Evolutionary conservation across 225 moss, liverwort and hornwort species (phyloP), one percentile per base, ranked within the genome.

Genomic region (Pleurozium schreberi): DNA sequence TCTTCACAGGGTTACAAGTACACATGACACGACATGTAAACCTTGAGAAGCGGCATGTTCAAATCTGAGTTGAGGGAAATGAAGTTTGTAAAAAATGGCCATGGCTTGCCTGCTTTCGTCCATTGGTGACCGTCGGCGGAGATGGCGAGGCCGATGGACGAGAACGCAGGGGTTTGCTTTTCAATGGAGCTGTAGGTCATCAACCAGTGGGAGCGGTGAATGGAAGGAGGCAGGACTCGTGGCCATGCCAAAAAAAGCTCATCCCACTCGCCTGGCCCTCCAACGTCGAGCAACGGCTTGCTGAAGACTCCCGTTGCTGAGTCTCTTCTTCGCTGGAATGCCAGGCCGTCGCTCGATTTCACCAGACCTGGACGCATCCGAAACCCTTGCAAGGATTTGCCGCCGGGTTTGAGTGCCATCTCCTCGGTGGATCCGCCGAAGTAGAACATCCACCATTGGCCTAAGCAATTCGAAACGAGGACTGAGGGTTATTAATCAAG

Each of bases 381-480:
- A 59, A 94, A 89, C 25, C 93, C 95, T 88, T 89, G 89, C 10
- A 94, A 33, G 14, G 70, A 27, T 79, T 90, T 88, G 47, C 84
- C 88, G 14, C 86, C 88, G 11, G 86, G 87, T 34, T 86, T 91
- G 61, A 93, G 65, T 25, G 89, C 86, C 86, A 91, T 88, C 81
- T 84, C 81, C 87, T 95, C 95, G 53, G 84, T 64, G 18, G 94
- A 94, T 42, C 95, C 95, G 15, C 95, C 94, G 81, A 95, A 94
- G 88, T 94, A 95, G 90, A 88, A 94, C 95, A 95, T 94, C 94
- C 95, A 94, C 95, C 95, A 95, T 81, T 94, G 85, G 63, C 89
- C 94, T 94, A 5, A 12, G 53, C 55, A 71, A 87, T 43, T 87
- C 66, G 64, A 65, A 66, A 66, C 22, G 23, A 66, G 79, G 43